Evolutionary conservation across 176 grass and related monocot genomes (phyloP).

Genomic region (Tillandsia leiboldiana): DNA sequence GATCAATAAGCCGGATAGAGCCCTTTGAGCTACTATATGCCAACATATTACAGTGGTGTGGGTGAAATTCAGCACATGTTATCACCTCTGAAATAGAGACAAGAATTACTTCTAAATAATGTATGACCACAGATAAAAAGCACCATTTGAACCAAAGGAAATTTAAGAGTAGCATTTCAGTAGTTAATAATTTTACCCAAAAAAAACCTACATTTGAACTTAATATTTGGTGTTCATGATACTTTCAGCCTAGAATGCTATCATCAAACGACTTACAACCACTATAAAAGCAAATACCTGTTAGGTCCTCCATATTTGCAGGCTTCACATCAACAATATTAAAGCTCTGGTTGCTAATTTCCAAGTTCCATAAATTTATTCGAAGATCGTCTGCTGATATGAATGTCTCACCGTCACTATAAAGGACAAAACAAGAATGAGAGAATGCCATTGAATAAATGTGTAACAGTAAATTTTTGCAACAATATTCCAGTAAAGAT

Average conservation of each 20-base stretch:
- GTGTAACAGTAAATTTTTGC: neutral
- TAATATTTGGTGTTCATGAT: neutral
- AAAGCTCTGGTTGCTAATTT: constrained; percentile 92
- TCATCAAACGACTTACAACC: neutral
- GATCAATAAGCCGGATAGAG: constrained; percentile 15
- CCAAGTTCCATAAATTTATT: constrained; percentile 94
- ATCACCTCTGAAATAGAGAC: constrained; percentile 12
- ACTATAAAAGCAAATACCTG: constrained; percentile 20
- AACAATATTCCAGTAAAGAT: neutral
- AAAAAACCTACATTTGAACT: neutral
- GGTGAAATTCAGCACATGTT: constrained; percentile 15
- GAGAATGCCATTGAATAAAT: neutral
- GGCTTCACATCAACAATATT: constrained; percentile 98
- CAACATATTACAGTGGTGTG: constrained; percentile 12
- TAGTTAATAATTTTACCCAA: neutral
- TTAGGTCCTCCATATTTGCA: constrained; percentile 95
- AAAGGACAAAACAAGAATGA: constrained; percentile 29
- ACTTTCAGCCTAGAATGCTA: constrained; percentile 3
- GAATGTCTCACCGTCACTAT: constrained; percentile 91
- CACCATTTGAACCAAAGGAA: neutral
- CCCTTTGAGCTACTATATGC: constrained; percentile 17
- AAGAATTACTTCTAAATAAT: neutral
- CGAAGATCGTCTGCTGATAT: constrained; percentile 95
- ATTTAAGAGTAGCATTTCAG: neutral
- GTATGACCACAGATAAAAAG: neutral